A percentile compares a stretch with the other conserved stretches of the same genome.
Conservation (phyloP, 768 basidiomycete genomes). For the Rhodosporidiobolus odoratus region DNA sequence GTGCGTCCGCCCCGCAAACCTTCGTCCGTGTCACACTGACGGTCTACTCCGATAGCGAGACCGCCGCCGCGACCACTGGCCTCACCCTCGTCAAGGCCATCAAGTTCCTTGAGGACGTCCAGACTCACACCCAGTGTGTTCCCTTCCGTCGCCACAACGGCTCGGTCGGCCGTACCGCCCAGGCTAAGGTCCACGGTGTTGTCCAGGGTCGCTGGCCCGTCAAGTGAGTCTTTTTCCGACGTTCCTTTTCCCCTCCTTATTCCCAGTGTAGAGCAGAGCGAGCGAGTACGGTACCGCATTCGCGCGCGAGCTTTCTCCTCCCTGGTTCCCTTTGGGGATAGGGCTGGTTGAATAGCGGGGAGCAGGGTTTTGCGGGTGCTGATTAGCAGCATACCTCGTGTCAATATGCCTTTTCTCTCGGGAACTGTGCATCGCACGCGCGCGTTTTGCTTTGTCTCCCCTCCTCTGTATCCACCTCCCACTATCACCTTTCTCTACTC, state of each 20-base stretch:
- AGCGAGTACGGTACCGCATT: not conserved
- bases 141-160: constrained; percentile 95
- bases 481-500: not conserved
- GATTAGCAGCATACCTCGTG: constrained; percentile 4
- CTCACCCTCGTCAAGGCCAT: constrained; percentile 92
- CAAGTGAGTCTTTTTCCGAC: constrained; percentile 58
- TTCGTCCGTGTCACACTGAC: not conserved
- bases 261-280: no score
- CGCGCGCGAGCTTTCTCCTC: constrained; percentile 13
- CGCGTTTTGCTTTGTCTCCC: not conserved
- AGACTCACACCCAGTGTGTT: constrained; percentile 93
- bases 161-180: constrained; percentile 57
- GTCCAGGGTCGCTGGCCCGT: constrained; percentile 91
- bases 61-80: constrained; percentile 87
- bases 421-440: not conserved
- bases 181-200: constrained; percentile 42
- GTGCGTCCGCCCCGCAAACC: constrained; percentile 3
- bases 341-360: constrained; percentile 6
- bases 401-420: not conserved
- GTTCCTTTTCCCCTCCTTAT: not conserved
- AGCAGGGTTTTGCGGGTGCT: constrained; percentile 1
- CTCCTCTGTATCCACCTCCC: not conserved
- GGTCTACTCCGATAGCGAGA: constrained; percentile 53
- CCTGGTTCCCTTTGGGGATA: not conserved
- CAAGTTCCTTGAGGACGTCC: constrained; percentile 83